Conservation (phyloP, 2,329 filamentous ascomycete genomes). For the Ramichloridium luteum region DNA sequence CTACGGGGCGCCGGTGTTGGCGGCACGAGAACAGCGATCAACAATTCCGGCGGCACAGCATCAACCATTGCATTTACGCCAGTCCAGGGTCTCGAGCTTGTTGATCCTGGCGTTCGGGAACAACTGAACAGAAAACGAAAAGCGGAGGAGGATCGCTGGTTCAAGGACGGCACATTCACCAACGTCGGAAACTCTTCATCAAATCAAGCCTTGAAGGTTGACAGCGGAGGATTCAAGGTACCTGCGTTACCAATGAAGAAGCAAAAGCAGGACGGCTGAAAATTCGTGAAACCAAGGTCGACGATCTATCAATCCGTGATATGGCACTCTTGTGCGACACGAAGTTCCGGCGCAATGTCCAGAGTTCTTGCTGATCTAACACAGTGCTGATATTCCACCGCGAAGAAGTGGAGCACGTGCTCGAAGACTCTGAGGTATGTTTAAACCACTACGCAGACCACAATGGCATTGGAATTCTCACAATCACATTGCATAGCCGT, state of each 20-base stretch:
- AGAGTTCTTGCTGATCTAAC: too few species aligned
- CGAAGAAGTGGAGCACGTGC: too few species aligned
- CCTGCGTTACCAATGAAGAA: conserved; percentile 68
- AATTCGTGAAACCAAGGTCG: neutral
- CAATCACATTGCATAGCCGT: too few species aligned
- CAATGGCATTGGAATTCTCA: too few species aligned
- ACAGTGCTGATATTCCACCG: too few species aligned
- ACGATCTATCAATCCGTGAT: too few species aligned
- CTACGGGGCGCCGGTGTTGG: conserved; percentile 74
- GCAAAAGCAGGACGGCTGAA: conserved; percentile 22
- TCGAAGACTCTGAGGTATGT: too few species aligned
- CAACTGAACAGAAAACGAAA: conserved; percentile 84
- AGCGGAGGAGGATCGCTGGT: conserved; percentile 90
- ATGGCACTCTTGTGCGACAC: too few species aligned
- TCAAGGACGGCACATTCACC: conserved; percentile 94
- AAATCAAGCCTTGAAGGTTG: conserved; percentile 37
- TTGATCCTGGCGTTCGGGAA: conserved; percentile 81
- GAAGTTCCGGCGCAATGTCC: too few species aligned
- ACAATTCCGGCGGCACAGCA: conserved; percentile 46
- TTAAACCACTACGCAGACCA: too few species aligned
- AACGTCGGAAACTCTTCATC: conserved; percentile 47
- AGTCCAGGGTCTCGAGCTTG: conserved; percentile 85
- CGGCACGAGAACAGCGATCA: conserved; percentile 21
- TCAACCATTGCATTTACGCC: conserved; percentile 88
- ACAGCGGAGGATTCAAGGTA: conserved; percentile 66